Evolutionary conservation across 306 rosid genomes (phyloP).

Genomic region (Citrullus mucosospermus): DNA sequence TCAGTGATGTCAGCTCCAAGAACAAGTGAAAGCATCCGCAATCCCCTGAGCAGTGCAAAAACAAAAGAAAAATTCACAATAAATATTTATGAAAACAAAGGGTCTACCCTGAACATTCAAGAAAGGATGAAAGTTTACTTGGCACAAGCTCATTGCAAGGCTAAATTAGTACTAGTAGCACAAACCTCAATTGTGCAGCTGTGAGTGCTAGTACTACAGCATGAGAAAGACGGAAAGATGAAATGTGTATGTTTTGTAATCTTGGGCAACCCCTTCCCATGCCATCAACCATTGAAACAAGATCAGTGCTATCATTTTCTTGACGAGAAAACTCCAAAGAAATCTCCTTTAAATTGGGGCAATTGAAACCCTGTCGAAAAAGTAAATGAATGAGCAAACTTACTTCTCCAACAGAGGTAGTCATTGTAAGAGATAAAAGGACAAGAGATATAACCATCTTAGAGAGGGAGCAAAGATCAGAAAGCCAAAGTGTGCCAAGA

Average conservation of each 20-base stretch:
- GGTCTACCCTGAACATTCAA: not conserved
- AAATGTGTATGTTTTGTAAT: conserved; percentile 79
- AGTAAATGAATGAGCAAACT: conserved; percentile 8
- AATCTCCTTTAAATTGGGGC: conserved; percentile 80
- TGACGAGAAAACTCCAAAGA: conserved; percentile 67
- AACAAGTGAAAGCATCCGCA: conserved; percentile 91
- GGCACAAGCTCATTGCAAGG: not conserved
- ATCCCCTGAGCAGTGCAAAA: conserved; percentile 32
- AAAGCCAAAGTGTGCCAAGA: conserved; percentile 84
- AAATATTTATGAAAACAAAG: not conserved
- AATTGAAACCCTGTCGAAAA: conserved; percentile 50
- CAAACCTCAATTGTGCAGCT: conserved; percentile 76
- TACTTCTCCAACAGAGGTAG: not conserved
- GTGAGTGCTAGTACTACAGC: conserved; percentile 83
- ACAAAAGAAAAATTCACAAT: not conserved
- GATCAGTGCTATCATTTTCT: conserved; percentile 64
- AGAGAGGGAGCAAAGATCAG: conserved; percentile 65
- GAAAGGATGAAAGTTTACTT: not conserved
- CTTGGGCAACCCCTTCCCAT: conserved; percentile 70
- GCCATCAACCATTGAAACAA: conserved; percentile 43
- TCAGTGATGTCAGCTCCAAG: conserved; percentile 90
- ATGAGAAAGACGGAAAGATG: conserved; percentile 77
- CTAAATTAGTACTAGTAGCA: conserved; percentile 3
- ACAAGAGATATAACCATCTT: conserved; percentile 52
- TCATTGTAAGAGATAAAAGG: not conserved